Base-by-base conservation (phyloP, 2,329 filamentous ascomycete genomes). In the Furcasterigmium furcatum region DNA sequence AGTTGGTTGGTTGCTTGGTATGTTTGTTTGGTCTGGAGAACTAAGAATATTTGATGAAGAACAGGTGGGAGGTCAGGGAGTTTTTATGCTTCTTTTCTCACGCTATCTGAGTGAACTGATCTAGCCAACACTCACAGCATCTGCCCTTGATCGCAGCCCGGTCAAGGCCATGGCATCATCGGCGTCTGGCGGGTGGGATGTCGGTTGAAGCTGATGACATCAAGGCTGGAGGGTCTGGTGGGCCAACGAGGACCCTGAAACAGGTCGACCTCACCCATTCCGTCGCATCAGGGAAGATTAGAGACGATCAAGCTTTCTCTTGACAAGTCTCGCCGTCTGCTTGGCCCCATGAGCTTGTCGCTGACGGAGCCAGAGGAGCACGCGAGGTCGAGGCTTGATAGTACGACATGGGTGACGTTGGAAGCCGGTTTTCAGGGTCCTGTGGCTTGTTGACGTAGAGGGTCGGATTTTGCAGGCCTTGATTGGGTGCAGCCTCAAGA, bases 71-170 rank as follows among this genome's bases (percentile, higher is more conserved):
- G 4, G 21, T 19, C 42, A 25, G 29, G 22, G 22, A 24, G 41
- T 22, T 48, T 52, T 51, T 52, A 52, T 52, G 48, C 16, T 46
- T 45, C 38, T 24, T 34, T 20, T n/a, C n/a, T n/a, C n/a, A n/a
- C n/a, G n/a, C n/a, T n/a, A n/a, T n/a, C n/a, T n/a, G n/a, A n/a
- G n/a, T n/a, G n/a, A n/a, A n/a, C n/a, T n/a, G n/a, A n/a, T n/a
- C n/a, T n/a, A n/a, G n/a, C n/a, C n/a, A n/a, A n/a, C n/a, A n/a
- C n/a, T n/a, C n/a, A n/a, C n/a, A n/a, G n/a, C n/a, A n/a, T n/a
- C 24, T 12, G 24, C 24, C 24, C 12, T 27, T 12, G 24, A 27
- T 27, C 24, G 7, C 12, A 27, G 24, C 24, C 7, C 24, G 24
- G 24, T 12, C 24, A n/a, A 40, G 18, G 38, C 20, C 40, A 42